Conservation (phyloP, 2,329 filamentous ascomycete species). For the Dendryphion nanum region DNA sequence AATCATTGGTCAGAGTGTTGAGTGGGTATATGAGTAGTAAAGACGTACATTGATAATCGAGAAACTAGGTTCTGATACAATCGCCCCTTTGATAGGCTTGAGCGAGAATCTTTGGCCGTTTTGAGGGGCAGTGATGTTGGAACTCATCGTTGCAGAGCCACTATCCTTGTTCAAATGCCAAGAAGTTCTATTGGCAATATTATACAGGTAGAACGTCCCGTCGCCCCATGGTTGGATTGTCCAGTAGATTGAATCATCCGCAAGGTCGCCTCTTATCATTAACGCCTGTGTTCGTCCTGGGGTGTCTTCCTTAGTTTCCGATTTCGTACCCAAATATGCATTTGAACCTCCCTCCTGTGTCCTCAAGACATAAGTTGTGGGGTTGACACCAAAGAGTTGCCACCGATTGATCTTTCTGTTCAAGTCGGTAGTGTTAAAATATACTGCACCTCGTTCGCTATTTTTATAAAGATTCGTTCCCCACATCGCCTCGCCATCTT, state of each 20-base stretch:
- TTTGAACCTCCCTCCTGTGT: conserved; percentile 12
- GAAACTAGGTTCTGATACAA: conserved; percentile 14
- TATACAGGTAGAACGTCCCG: conserved; percentile 17
- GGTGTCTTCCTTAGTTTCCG: conserved; percentile 7
- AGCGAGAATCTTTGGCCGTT: conserved; percentile 14
- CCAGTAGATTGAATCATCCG: conserved; percentile 21
- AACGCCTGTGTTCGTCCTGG: conserved; percentile 10
- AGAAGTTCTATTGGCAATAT: conserved; percentile 15
- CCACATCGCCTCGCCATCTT: conserved; percentile 5
- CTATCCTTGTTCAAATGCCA: conserved; percentile 12
- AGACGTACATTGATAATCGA: conserved; percentile 39
- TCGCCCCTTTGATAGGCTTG: conserved; percentile 3
- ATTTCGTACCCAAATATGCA: conserved; percentile 12
- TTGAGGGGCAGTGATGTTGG: conserved; percentile 15
- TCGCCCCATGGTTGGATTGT: conserved; percentile 18
- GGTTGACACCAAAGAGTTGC: conserved; percentile 17
- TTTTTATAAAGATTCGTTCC: conserved; percentile 11
- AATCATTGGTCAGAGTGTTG: conserved; percentile 10
- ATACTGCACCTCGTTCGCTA: conserved; percentile 11
- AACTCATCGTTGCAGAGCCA: conserved; percentile 10
- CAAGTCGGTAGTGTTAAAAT: conserved; percentile 10
- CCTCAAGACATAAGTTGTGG: conserved; percentile 18
- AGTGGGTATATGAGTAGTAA: conserved; percentile 32
- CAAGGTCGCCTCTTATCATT: conserved; percentile 17
- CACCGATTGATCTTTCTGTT: conserved; percentile 10